A percentile compares a stretch with the other conserved stretches of the same genome.
phyloP scores from a whole-genome alignment of 352 stramenopile species.

The Phytopythium chamaehyphon region DNA sequence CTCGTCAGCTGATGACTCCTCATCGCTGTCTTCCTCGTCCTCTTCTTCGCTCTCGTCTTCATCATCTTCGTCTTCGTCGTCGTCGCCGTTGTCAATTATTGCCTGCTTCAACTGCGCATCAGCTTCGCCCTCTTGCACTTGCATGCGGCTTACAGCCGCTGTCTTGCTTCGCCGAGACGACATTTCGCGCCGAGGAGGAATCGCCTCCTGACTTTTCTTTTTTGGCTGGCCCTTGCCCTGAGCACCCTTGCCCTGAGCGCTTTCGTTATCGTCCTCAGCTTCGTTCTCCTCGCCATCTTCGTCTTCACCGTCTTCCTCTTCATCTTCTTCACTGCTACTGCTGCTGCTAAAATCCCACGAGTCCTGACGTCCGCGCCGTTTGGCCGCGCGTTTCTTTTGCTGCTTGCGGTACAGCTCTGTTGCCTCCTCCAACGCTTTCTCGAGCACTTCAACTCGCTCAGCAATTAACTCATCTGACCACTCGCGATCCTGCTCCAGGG shows the following conservation, averaged over 20 bases:
- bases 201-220: slow-evolving; percentile 7
- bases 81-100: slow-evolving; percentile 31
- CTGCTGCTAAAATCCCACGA: slow-evolving; percentile 35
- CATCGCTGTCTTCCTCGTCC: slow-evolving; percentile 19
- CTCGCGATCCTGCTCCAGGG: slow-evolving; percentile 40
- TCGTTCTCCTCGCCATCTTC: slow-evolving; percentile 6
- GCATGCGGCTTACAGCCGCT: slow-evolving; percentile 55
- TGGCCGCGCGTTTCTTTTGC: slow-evolving; percentile 23
- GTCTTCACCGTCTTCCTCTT: slow-evolving; percentile 1
- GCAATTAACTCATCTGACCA: slow-evolving; percentile 45
- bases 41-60: slow-evolving; percentile 22
- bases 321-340: slow-evolving; percentile 18
- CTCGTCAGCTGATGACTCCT: slow-evolving; percentile 17
- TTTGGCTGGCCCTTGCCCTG: not conserved
- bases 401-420: slow-evolving; percentile 35
- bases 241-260: too few species aligned
- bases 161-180: slow-evolving; percentile 56
- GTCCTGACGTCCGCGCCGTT: slow-evolving; percentile 14
- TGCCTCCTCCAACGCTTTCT: slow-evolving; percentile 28
- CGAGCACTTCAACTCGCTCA: slow-evolving; percentile 35
- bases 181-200: slow-evolving; percentile 23
- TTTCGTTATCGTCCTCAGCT: not conserved
- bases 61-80: slow-evolving; percentile 21
- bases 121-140: slow-evolving; percentile 47
- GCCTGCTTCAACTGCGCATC: slow-evolving; percentile 55